Conservation (phyloP, 2,329 filamentous ascomycete species). For the Apiospora rasikravindrae region DNA sequence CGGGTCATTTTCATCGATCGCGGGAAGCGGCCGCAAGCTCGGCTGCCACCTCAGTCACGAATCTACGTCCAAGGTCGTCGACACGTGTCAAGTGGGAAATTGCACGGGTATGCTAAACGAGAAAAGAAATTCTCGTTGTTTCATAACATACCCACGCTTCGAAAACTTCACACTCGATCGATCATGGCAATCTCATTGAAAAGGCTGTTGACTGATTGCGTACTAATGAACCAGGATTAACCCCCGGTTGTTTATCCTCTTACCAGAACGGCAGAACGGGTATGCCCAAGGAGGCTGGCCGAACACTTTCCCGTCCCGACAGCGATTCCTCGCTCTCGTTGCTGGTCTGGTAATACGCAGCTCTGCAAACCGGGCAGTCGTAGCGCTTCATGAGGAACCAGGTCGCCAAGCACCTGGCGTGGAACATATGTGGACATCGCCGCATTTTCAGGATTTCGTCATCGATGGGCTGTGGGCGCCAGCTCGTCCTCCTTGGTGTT, state of each 20-base stretch:
- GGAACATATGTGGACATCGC: conserved; percentile 45
- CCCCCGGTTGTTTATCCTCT: background rate
- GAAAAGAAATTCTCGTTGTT: background rate
- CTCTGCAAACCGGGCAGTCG: conserved; percentile 47
- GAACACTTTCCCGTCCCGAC: background rate
- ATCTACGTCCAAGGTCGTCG: background rate
- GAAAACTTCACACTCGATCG: too few species aligned
- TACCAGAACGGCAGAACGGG: conserved; percentile 29
- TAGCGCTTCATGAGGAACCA: conserved; percentile 46
- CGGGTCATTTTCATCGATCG: background rate
- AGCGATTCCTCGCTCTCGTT: conserved; percentile 20
- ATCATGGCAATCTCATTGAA: background rate
- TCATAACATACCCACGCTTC: background rate
- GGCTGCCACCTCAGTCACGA: background rate
- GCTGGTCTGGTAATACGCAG: conserved; percentile 33
- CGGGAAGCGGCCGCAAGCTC: background rate
- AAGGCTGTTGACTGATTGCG: background rate
- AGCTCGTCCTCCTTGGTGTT: background rate
- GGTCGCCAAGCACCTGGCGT: conserved; percentile 44
- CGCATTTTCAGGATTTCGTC: conserved; percentile 45
- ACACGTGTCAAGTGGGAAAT: background rate
- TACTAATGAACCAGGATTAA: background rate
- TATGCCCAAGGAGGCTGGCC: conserved; percentile 22
- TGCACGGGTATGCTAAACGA: background rate
- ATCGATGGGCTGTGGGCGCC: conserved; percentile 26